phyloP scores from a whole-genome alignment of 2,329 filamentous ascomycete species.

The Pyrenophora graminea region DNA sequence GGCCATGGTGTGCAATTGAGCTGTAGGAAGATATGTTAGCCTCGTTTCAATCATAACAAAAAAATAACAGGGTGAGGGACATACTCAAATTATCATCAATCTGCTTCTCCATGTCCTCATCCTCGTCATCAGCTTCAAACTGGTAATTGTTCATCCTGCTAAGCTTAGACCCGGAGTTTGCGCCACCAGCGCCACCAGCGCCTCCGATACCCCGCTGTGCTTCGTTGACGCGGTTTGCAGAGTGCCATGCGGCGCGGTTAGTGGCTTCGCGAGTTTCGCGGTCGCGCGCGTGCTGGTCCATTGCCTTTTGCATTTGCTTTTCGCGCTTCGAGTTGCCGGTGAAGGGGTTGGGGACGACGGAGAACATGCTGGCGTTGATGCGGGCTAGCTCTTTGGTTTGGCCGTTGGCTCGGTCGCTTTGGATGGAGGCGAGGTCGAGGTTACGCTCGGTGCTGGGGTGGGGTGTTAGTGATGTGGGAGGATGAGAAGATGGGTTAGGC shows the following conservation, averaged over 20 bases:
- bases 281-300: slow-evolving; percentile 66
- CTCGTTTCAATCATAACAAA: too few species aligned
- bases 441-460: slow-evolving; percentile 64
- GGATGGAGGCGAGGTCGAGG: slow-evolving; percentile 76
- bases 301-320: slow-evolving; percentile 60
- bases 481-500: not conserved
- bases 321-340: slow-evolving; percentile 64
- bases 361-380: slow-evolving; percentile 89
- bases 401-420: slow-evolving; percentile 78
- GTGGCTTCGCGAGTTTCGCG: slow-evolving; percentile 62
- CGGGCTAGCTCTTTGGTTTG: slow-evolving; percentile 81
- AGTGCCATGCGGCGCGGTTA: slow-evolving; percentile 55
- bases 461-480: slow-evolving; percentile 36
- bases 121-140: slow-evolving; percentile 41
- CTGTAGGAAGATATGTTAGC: slow-evolving; percentile 21
- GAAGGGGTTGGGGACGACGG: slow-evolving; percentile 66
- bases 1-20: slow-evolving; percentile 64
- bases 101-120: slow-evolving; percentile 69
- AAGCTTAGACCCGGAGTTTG: slow-evolving; percentile 29
- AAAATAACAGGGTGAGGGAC: not conserved
- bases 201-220: slow-evolving; percentile 21
- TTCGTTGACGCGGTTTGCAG: slow-evolving; percentile 30
- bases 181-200: slow-evolving; percentile 14
- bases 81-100: slow-evolving; percentile 52
- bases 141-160: slow-evolving; percentile 43